Base-by-base conservation (phyloP, 1,284 basidiomycete species). In the Anthracocystis panici-leucophaei region DNA sequence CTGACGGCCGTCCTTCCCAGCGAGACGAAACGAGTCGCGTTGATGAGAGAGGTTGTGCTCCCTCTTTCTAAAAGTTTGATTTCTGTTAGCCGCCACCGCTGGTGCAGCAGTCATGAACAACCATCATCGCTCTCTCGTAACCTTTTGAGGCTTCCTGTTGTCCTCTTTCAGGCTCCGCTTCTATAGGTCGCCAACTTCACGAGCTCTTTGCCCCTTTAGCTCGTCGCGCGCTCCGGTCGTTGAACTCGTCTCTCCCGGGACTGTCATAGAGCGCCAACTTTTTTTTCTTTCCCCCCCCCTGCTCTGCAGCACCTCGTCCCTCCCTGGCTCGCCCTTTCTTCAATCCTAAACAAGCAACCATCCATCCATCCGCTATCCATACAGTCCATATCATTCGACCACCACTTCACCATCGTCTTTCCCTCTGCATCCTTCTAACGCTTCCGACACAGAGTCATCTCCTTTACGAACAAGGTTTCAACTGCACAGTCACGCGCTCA, bases 311-410 rank as follows among this genome's bases (percentile, higher is more conserved):
- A 21, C 38, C 35, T 50, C 31, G 18, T 23, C 41, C 41, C 27
- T 42, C 52, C 14, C 27, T 52, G 20, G 6, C 29, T 16, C 41
- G 9, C 41, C 38, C 9, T 29, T 11, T 45, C 27, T n/a, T 38
- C 44, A 11, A 45, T 60, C 50, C 58, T 2, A 61, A 61, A 61
- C 52, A 55, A 55, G 35, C 16, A 16, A n/a, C 52, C 12, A 29
- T 62, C 52, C 12, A 29, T 62, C 52, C 45, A 62, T 50, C 52
- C 20, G 14, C n/a, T n/a, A 14, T 40, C 21, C 35, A 11, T n/a
- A n/a, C n/a, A n/a, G n/a, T 52, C 18, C 25, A 29, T 27, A 27
- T 38, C 49, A 35, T 29, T 11, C 29, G 11, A 1, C 29, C 14
- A 16, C n/a, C 33, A 33, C 21, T 23, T 35, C 49, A 12, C n/a